A percentile compares a stretch with the other conserved stretches of the same genome.
Evolutionary conservation across 768 basidiomycete genomes (phyloP).

Genomic region (Psilocybe cubensis): DNA sequence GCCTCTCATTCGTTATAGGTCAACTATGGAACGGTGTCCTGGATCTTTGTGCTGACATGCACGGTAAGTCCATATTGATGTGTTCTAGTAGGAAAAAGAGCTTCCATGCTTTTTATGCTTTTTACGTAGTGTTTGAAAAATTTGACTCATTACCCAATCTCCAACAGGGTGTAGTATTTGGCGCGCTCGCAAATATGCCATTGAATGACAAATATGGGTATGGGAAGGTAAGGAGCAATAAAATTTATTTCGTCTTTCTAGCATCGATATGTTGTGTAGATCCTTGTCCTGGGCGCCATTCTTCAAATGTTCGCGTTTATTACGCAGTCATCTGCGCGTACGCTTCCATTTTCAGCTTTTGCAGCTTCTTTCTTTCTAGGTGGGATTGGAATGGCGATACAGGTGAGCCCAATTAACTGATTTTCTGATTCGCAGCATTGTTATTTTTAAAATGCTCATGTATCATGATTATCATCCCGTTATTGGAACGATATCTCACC

Average conservation of each 20-base stretch:
- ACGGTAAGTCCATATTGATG: conserved; percentile 34
- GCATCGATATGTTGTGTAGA: conserved; percentile 3
- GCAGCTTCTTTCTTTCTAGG: conserved; percentile 48
- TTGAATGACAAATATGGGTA: conserved; percentile 41
- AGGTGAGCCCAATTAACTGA: conserved; percentile 35
- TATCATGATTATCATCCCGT: no score
- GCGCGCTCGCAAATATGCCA: conserved; percentile 42
- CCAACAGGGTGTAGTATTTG: conserved; percentile 43
- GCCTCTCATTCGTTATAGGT: conserved; percentile 40
- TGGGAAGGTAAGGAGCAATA: conserved; percentile 38
- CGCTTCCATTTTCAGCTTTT: conserved; percentile 66
- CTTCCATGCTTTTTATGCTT: no score
- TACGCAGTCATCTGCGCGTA: conserved; percentile 55
- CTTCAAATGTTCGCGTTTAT: conserved; percentile 56
- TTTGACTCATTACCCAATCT: not conserved
- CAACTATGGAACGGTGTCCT: conserved; percentile 57
- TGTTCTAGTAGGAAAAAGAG: not conserved
- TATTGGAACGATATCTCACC: no score
- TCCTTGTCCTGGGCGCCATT: conserved; percentile 41
- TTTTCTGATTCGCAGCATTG: not conserved
- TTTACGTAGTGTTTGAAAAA: no score
- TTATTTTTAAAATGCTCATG: not conserved
- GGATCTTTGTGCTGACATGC: conserved; percentile 54
- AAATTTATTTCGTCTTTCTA: not conserved
- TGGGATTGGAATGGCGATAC: conserved; percentile 44